Percentiles rank a stretch among this genome's conserved stretches.
Conservation (phyloP, 2,329 filamentous ascomycete genomes). For the Berkeleyomyces rouxiae region DNA sequence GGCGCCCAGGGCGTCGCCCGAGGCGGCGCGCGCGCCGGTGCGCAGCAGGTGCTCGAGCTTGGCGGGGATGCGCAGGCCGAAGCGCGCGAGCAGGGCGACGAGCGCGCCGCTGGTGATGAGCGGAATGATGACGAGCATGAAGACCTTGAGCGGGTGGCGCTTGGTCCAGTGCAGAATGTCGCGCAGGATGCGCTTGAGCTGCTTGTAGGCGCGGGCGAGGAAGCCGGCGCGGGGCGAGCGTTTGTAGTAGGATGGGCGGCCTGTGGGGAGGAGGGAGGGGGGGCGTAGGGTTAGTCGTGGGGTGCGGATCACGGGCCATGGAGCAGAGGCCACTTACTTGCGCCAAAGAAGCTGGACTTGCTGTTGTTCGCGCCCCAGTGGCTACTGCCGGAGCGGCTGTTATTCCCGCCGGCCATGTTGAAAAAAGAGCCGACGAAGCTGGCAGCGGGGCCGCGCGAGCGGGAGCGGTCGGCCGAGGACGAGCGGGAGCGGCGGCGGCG, state of each 20-base stretch:
- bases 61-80: constrained; percentile 62
- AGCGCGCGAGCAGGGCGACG: constrained; percentile 56
- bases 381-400: constrained; percentile 23
- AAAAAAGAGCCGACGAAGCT: constrained; percentile 21
- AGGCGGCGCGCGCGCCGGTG: constrained; percentile 32
- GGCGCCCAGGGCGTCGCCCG: constrained; percentile 31
- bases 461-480: background rate
- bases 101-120: constrained; percentile 71
- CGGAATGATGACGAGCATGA: constrained; percentile 75
- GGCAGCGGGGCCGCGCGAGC: constrained; percentile 8
- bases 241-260: constrained; percentile 53
- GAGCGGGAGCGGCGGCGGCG: constrained; percentile 4
- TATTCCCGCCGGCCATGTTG: constrained; percentile 27
- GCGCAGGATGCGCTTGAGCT: constrained; percentile 62
- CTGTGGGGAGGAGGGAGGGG: constrained; percentile 14
- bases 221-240: constrained; percentile 70
- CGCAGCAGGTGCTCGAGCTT: constrained; percentile 42
- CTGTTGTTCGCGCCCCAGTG: constrained; percentile 29
- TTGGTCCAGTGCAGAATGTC: constrained; percentile 70
- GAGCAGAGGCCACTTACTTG: constrained; percentile 2
- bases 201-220: constrained; percentile 53
- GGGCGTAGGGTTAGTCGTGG: too few species aligned
- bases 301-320: too few species aligned
- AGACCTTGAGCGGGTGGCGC: constrained; percentile 71
- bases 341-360: background rate